Evolutionary conservation across 768 basidiomycete genomes (phyloP).

Genomic region (Lactifluus volemus): DNA sequence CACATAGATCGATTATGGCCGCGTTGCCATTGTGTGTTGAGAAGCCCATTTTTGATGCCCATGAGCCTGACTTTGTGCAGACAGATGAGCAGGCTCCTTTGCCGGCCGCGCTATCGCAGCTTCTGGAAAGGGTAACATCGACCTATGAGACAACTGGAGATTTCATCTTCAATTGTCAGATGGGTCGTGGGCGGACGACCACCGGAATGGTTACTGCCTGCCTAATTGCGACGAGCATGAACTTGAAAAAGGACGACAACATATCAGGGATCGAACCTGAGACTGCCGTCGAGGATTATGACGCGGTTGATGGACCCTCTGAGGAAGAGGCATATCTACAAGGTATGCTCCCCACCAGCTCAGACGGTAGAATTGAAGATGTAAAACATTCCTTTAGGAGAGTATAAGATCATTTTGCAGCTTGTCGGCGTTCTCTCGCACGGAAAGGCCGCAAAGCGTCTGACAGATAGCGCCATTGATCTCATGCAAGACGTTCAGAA

Average conservation of each 20-base stretch:
- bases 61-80: conserved; percentile 32
- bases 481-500: conserved; percentile 97
- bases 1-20: conserved; percentile 68
- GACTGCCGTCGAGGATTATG: conserved; percentile 38
- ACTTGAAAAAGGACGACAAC: conserved; percentile 43
- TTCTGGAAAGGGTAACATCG: conserved; percentile 64
- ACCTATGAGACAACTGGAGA: conserved; percentile 54
- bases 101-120: conserved; percentile 72
- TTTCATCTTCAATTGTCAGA: conserved; percentile 95
- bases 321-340: conserved; percentile 87
- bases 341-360: conserved; percentile 36
- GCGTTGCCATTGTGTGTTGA: conserved; percentile 76
- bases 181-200: conserved; percentile 87
- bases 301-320: conserved; percentile 71
- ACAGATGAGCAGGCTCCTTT: conserved; percentile 97
- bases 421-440: conserved; percentile 87
- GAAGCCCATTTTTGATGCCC: not conserved
- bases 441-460: conserved; percentile 85
- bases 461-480: conserved; percentile 86
- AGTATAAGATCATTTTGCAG: conserved; percentile 94
- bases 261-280: conserved; percentile 31
- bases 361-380: not conserved
- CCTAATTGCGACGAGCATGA: conserved; percentile 67
- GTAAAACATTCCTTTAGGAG: conserved; percentile 42
- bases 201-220: conserved; percentile 93